A percentile compares a stretch with the other conserved stretches of the same genome.
Conservation (phyloP, 148 eudicot genomes). For the Silene latifolia region DNA sequence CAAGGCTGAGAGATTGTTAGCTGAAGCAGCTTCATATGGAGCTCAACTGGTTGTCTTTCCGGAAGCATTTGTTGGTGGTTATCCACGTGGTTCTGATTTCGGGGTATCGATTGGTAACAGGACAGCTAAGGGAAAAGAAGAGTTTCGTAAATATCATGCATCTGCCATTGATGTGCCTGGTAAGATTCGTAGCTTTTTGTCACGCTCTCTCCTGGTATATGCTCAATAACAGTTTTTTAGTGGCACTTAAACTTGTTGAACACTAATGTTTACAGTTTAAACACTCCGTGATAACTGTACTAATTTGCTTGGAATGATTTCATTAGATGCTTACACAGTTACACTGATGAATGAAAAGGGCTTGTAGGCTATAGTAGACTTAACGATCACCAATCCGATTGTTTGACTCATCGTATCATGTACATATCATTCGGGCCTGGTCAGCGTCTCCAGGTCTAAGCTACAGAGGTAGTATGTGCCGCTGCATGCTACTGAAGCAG, state of each 20-base stretch:
- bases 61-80: constrained; percentile 93
- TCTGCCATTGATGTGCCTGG: constrained; percentile 94
- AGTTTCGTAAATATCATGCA: constrained; percentile 85
- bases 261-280: neutral
- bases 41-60: constrained; percentile 92
- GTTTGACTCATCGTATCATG: neutral
- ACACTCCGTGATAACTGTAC: neutral
- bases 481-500: no score
- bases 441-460: no score
- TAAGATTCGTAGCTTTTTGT: constrained; percentile 17
- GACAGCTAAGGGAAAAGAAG: constrained; percentile 79
- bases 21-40: constrained; percentile 86
- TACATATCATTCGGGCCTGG: neutral
- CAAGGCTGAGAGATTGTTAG: constrained; percentile 87
- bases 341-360: no score
- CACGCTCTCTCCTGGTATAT: neutral
- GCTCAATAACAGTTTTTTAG: neutral
- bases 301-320: no score
- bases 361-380: no score
- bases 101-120: constrained; percentile 79
- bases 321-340: neutral
- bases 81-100: constrained; percentile 88
- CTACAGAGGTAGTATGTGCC: no score
- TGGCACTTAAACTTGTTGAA: neutral
- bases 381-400: no score